Conservation (phyloP, 164 flowering plant species). For the Chimonanthus salicifolius region DNA sequence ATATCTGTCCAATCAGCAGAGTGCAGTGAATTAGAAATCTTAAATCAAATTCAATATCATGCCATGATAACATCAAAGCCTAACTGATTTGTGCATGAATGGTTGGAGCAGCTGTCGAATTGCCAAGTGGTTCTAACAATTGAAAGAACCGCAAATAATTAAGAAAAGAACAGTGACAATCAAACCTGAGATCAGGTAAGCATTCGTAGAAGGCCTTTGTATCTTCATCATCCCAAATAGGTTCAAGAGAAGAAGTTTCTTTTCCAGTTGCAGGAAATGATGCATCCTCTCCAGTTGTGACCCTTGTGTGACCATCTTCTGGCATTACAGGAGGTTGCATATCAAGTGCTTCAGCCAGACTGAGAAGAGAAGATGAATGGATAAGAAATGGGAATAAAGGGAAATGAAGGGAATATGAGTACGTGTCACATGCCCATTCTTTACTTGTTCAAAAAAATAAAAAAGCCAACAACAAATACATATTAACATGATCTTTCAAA, state of each 20-base stretch:
- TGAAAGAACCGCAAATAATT: not conserved
- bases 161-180: constrained; percentile 2
- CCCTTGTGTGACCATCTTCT: constrained; percentile 91
- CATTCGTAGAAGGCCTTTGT: constrained; percentile 91
- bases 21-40: no score
- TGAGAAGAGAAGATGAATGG: constrained; percentile 20
- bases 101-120: not conserved
- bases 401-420: not conserved
- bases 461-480: no score
- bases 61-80: not conserved
- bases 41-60: not conserved
- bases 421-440: no score
- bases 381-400: not conserved
- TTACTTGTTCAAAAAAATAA: no score
- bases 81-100: not conserved
- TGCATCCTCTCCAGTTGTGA: constrained; percentile 75
- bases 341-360: constrained; percentile 96
- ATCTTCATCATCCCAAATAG: constrained; percentile 98
- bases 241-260: constrained; percentile 66
- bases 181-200: constrained; percentile 94
- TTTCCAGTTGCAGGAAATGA: constrained; percentile 65
- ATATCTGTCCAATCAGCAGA: not conserved
- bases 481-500: no score
- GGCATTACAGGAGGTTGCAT: constrained; percentile 98
- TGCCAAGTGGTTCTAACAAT: not conserved